Base-by-base conservation (phyloP, 1,284 basidiomycete species). In the Apiotrichum sp. region DNA sequence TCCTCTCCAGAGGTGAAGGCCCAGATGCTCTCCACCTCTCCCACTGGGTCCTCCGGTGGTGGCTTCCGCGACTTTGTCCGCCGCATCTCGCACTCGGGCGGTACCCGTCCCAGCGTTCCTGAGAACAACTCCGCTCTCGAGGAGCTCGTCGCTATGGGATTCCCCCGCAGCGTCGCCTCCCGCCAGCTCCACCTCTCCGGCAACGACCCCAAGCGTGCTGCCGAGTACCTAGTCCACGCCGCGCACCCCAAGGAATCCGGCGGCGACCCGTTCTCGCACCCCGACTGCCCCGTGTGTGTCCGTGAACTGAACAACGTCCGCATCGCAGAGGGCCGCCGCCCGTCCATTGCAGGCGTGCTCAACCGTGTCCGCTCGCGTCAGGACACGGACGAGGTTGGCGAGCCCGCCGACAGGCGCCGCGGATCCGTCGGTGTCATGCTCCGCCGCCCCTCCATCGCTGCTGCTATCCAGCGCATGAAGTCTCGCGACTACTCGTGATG, bases 181-280 rank as follows among this genome's bases (percentile, higher is more conserved):
- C 44, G 55, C 40, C 55, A 59, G 55, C 48, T 59, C 14, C 31
- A 36, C 16, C 35, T 56, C 6, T 47, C 52, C 29, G 29, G 43
- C 36, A 50, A 50, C 41, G 43, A 59, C 55, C 52, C 50, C 9
- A 36, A 50, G 34, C 35, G 34, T 22, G 53, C 57, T 8, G 57
- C 57, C 40, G 57, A 59, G 57, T 41, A 35, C 32, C 54, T 59
- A 47, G 57, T 59, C n/a, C 57, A 59, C 51, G 54, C 57, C 29
- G 57, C 57, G 2, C 57, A 59, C 48, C 50, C 52, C 6, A 61
- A 68, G 38, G 48, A 53, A 13, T 58, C 59, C 16, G 65, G 69
- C 0, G 67, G 65, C 9, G 73, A 77, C 51, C 73, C 76, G 56
- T 77, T 69, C 66, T 75, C 54, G 50, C 57, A 59, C 53, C 57